These are phyloP conservation scores for Rhodotorula sp. DNA, from an alignment of 1,284 basidiomycete species.

Conservation along the genomic window DNA sequence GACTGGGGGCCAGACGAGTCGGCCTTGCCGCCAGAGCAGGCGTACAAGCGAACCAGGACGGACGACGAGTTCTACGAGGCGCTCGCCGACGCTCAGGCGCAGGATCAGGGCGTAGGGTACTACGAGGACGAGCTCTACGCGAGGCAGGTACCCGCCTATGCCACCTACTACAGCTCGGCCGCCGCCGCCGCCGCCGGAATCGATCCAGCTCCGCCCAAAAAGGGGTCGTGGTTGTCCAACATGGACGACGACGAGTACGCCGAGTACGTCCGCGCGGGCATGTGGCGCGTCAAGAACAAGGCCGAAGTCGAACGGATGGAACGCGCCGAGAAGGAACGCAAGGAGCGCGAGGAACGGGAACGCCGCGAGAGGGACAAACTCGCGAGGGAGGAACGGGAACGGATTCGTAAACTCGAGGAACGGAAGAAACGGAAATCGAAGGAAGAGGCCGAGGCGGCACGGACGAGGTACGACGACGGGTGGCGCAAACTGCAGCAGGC, in stretches of 20 bases:
- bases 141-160: conserved; percentile 18
- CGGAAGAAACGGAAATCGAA: conserved; percentile 48
- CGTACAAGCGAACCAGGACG: conserved; percentile 23
- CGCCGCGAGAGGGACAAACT: conserved; percentile 54
- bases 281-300: conserved; percentile 64
- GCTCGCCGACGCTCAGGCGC: conserved; percentile 10
- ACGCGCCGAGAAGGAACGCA: conserved; percentile 10
- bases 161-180: conserved; percentile 25
- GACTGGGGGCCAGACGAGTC: conserved; percentile 29
- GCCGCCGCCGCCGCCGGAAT: conserved; percentile 23
- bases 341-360: conserved; percentile 21
- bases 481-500: conserved; percentile 31
- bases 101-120: conserved; percentile 25
- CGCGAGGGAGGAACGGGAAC: conserved; percentile 56
- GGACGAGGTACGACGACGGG: conserved; percentile 21
- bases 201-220: neutral
- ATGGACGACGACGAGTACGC: conserved; percentile 84
- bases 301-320: conserved; percentile 62
- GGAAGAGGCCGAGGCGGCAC: conserved; percentile 15
- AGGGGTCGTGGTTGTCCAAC: conserved; percentile 40
- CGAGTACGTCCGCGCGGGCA: conserved; percentile 72
- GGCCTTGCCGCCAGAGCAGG: conserved; percentile 28
- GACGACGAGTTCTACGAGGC: conserved; percentile 29
- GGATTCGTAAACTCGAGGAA: conserved; percentile 57
- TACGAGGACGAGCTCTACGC: conserved; percentile 27